phyloP scores from a whole-genome alignment of 2,329 filamentous ascomycete genomes.

The Colletotrichum sp. region DNA sequence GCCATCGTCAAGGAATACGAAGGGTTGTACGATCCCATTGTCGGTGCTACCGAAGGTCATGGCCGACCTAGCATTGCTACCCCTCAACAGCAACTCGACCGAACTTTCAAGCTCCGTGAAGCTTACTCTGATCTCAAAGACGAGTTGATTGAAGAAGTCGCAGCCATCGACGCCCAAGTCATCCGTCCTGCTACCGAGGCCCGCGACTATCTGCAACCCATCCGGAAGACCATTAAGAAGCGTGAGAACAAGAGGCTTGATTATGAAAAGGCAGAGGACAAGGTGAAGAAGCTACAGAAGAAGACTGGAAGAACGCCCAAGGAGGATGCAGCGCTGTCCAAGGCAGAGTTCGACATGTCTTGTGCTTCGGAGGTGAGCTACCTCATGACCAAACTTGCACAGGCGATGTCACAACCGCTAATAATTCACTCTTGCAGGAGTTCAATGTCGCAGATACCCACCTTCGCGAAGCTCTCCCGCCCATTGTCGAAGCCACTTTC shows the following conservation, averaged over 20 bases:
- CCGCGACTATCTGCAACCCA: slow-evolving; percentile 70
- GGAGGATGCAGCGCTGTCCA: slow-evolving; percentile 73
- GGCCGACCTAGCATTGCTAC: slow-evolving; percentile 64
- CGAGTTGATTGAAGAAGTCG: slow-evolving; percentile 75
- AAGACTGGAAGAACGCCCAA: slow-evolving; percentile 75
- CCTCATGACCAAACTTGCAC: too few species aligned
- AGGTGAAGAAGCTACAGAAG: slow-evolving; percentile 71
- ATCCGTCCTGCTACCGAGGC: slow-evolving; percentile 73
- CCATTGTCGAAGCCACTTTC: slow-evolving; percentile 72
- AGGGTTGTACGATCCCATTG: slow-evolving; percentile 77
- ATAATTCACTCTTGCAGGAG: slow-evolving; percentile 48
- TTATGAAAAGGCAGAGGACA: slow-evolving; percentile 78
- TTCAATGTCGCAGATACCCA: slow-evolving; percentile 79
- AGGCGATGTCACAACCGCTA: not conserved
- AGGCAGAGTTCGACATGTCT: slow-evolving; percentile 73
- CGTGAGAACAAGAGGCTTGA: slow-evolving; percentile 83
- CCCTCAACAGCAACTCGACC: slow-evolving; percentile 64
- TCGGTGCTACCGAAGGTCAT: slow-evolving; percentile 65
- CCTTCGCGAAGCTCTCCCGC: slow-evolving; percentile 73
- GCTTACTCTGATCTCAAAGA: slow-evolving; percentile 73
- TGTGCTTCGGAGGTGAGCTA: slow-evolving; percentile 64
- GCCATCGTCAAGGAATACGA: slow-evolving; percentile 72
- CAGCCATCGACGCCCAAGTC: slow-evolving; percentile 72
- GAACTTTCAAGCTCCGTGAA: slow-evolving; percentile 68
- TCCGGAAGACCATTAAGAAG: slow-evolving; percentile 86